These are phyloP conservation scores for Marasmius tenuissimus DNA, from an alignment of 1,284 basidiomycete species.

Conservation along the genomic window DNA sequence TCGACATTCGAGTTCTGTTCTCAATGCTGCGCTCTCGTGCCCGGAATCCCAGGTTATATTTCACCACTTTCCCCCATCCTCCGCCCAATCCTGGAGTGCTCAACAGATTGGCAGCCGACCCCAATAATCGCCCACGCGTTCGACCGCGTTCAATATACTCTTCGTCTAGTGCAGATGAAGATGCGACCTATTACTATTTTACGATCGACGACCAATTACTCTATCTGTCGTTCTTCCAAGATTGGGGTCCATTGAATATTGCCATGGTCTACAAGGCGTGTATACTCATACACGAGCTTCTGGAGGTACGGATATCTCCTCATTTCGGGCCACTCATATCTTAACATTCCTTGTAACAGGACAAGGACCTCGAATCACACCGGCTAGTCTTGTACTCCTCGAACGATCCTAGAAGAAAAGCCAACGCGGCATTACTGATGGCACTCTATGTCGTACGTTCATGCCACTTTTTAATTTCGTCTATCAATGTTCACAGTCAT, in stretches of 20 bases:
- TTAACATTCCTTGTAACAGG: slow-evolving; percentile 41
- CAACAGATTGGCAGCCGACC: slow-evolving; percentile 54
- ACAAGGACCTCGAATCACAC: slow-evolving; percentile 64
- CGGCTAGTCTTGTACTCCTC: slow-evolving; percentile 90
- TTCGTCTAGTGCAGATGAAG: slow-evolving; percentile 63
- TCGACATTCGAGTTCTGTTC: slow-evolving; percentile 5
- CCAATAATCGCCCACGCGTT: slow-evolving; percentile 54
- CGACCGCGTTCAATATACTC: slow-evolving; percentile 59
- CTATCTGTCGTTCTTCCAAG: slow-evolving; percentile 93
- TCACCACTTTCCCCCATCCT: slow-evolving; percentile 78
- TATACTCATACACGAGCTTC: slow-evolving; percentile 86
- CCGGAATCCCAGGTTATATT: slow-evolving; percentile 60
- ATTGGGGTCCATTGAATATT: slow-evolving; percentile 93
- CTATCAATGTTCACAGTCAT: slow-evolving; percentile 14
- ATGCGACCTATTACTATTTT: slow-evolving; percentile 79
- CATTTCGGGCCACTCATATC: slow-evolving; percentile 39
- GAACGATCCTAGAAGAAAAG: slow-evolving; percentile 82
- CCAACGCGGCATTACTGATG: slow-evolving; percentile 91
- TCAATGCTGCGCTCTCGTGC: background rate
- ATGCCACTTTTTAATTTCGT: slow-evolving; percentile 10
- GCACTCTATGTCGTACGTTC: slow-evolving; percentile 82
- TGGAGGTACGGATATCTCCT: slow-evolving; percentile 58
- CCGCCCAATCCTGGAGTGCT: slow-evolving; percentile 61
- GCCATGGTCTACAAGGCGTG: slow-evolving; percentile 94
- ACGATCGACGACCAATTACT: slow-evolving; percentile 89